These are phyloP conservation scores for Trypanosoma scelopori DNA, from an alignment of 208 protist species.

Conservation along the genomic window DNA sequence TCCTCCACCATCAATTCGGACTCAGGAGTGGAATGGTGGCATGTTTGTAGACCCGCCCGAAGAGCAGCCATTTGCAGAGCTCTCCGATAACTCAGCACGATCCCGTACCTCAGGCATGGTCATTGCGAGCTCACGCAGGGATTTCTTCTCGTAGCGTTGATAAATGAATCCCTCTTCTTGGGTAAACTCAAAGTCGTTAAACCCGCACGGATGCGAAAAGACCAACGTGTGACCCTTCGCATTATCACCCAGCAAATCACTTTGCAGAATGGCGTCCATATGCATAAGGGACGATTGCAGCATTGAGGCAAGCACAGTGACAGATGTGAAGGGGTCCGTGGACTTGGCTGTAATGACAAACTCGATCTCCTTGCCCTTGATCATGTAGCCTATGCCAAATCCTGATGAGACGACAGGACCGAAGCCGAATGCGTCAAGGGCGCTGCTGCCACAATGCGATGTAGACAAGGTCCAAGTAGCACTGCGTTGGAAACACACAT, in stretches of 20 bases:
- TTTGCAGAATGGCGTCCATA: constrained; percentile 29
- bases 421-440: constrained; percentile 45
- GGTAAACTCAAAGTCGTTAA: constrained; percentile 29
- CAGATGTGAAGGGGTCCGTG: constrained; percentile 26
- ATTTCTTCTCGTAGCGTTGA: constrained; percentile 13
- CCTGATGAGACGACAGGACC: constrained; percentile 42
- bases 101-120: not conserved
- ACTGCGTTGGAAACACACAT: constrained; percentile 27
- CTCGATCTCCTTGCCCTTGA: constrained; percentile 30
- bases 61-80: not conserved
- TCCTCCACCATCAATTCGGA: too few relatives aligned
- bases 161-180: constrained; percentile 23
- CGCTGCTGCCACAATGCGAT: constrained; percentile 45
- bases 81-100: not conserved
- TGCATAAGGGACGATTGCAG: constrained; percentile 34
- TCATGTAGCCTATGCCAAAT: constrained; percentile 56
- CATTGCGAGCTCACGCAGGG: constrained; percentile 5
- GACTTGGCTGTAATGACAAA: constrained; percentile 38
- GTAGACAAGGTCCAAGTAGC: constrained; percentile 44
- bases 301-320: constrained; percentile 29
- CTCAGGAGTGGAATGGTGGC: too few relatives aligned
- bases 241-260: constrained; percentile 9
- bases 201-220: constrained; percentile 25
- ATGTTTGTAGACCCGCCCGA: not conserved
- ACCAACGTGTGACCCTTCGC: constrained; percentile 8